Percentiles rank a stretch among this genome's conserved stretches.
phyloP scores from a whole-genome alignment of 768 basidiomycete genomes.

The Boletus reticulatus region DNA sequence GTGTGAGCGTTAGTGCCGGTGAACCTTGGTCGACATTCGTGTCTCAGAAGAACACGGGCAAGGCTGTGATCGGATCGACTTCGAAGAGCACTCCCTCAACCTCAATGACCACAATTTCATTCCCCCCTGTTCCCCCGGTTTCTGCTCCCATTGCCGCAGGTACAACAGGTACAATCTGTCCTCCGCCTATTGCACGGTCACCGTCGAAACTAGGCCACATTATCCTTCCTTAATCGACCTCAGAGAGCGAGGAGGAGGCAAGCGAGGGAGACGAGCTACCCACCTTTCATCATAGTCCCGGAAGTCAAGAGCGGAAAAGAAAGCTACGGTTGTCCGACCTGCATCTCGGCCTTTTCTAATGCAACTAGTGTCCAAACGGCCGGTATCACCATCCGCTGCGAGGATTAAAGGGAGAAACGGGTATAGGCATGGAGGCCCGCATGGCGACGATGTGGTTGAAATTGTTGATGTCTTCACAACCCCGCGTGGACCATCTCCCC shows the following conservation, averaged over 20 bases:
- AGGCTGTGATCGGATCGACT: background rate
- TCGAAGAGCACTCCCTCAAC: conserved; percentile 1
- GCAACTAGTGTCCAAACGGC: conserved; percentile 7
- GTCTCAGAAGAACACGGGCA: background rate
- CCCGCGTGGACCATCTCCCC: conserved; percentile 18
- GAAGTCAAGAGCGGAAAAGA: background rate
- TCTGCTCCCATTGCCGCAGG: conserved; percentile 1
- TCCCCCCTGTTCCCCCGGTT: background rate
- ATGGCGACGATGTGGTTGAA: conserved; percentile 2
- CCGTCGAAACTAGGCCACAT: conserved; percentile 15
- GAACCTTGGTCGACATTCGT: background rate
- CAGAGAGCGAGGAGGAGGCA: conserved; percentile 10
- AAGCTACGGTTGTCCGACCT: background rate
- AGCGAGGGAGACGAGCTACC: conserved; percentile 16
- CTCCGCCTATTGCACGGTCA: background rate
- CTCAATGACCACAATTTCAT: background rate
- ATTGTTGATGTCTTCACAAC: conserved; percentile 22
- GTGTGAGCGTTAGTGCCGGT: conserved; percentile 2
- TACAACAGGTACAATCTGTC: background rate
- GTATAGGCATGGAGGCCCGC: background rate
- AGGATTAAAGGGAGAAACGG: background rate
- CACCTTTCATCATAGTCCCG: conserved; percentile 16
- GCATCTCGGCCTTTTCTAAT: conserved; percentile 28
- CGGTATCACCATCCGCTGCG: background rate
- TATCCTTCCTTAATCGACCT: conserved; percentile 1